phyloP scores from a whole-genome alignment of 164 flowering plant genomes.

The Cinnamomum micranthum region DNA sequence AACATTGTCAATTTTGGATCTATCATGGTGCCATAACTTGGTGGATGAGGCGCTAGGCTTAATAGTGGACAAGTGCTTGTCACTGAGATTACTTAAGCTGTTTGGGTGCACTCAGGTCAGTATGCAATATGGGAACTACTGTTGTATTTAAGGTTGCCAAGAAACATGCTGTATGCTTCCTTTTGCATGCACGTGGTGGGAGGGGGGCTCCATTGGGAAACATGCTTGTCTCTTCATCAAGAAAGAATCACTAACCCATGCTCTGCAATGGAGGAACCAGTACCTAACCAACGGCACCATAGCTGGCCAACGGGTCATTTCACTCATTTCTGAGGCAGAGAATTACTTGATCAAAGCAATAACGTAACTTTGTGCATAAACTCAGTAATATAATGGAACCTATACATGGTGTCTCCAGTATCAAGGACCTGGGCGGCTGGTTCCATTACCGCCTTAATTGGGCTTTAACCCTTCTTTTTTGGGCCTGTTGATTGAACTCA shows the following conservation, averaged over 20 bases:
- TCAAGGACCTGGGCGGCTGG: no score
- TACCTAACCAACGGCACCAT: not conserved
- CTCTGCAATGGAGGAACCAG: not conserved
- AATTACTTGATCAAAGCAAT: no score
- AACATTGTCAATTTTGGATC: constrained; percentile 52
- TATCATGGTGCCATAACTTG: constrained; percentile 79
- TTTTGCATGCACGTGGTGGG: no score
- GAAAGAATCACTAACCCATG: not conserved
- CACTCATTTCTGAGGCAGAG: no score
- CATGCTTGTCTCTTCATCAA: not conserved
- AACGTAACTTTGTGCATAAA: no score
- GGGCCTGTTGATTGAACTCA: no score
- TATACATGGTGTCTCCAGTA: no score
- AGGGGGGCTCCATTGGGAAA: not conserved
- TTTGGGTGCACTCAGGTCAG: constrained; percentile 96
- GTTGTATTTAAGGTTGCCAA: not conserved
- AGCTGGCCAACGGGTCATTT: no score
- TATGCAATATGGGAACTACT: not conserved
- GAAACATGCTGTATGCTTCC: not conserved
- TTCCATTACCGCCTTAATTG: no score
- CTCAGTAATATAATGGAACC: no score
- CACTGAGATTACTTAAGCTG: constrained; percentile 57
- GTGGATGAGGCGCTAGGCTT: constrained; percentile 65
- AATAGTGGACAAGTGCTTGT: constrained; percentile 73
- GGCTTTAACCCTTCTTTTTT: no score